Percentiles rank a stretch among this genome's conserved stretches.
Evolutionary conservation across 2,329 filamentous ascomycete genomes (phyloP).

Genomic region (Calonectria naviculata): DNA sequence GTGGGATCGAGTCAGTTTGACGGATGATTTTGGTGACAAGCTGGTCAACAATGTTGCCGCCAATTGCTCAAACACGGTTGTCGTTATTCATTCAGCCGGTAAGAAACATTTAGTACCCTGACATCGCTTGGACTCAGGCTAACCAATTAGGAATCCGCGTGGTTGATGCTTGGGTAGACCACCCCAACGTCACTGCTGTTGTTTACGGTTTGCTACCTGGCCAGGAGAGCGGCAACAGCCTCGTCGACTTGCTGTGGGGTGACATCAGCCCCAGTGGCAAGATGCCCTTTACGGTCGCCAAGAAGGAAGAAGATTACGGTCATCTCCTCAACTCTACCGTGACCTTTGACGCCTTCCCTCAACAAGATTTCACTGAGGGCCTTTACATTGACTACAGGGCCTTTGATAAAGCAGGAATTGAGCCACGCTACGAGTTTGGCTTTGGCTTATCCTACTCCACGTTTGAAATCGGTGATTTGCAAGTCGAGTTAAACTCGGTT

Average conservation of each 20-base stretch:
- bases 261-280: conserved; percentile 74
- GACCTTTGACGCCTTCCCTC: background rate
- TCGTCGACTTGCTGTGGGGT: conserved; percentile 75
- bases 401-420: background rate
- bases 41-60: conserved; percentile 61
- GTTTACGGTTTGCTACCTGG: conserved; percentile 76
- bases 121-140: no score
- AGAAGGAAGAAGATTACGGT: conserved; percentile 25
- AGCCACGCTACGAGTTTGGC: conserved; percentile 3
- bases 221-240: conserved; percentile 74
- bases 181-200: conserved; percentile 72
- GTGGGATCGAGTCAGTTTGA: conserved; percentile 91
- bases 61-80: conserved; percentile 71
- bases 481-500: background rate
- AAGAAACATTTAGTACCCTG: background rate
- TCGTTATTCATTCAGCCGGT: conserved; percentile 75
- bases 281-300: conserved; percentile 75
- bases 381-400: conserved; percentile 1
- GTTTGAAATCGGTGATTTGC: background rate
- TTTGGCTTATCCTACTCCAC: background rate
- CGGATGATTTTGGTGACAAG: conserved; percentile 71
- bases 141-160: conserved; percentile 44
- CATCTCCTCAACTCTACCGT: background rate
- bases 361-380: conserved; percentile 42
- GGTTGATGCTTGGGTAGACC: conserved; percentile 74